Evolutionary conservation across 768 basidiomycete genomes (phyloP), one percentile per base, ranked within the genome.

Genomic region (Pleurotus cornucopiae): DNA sequence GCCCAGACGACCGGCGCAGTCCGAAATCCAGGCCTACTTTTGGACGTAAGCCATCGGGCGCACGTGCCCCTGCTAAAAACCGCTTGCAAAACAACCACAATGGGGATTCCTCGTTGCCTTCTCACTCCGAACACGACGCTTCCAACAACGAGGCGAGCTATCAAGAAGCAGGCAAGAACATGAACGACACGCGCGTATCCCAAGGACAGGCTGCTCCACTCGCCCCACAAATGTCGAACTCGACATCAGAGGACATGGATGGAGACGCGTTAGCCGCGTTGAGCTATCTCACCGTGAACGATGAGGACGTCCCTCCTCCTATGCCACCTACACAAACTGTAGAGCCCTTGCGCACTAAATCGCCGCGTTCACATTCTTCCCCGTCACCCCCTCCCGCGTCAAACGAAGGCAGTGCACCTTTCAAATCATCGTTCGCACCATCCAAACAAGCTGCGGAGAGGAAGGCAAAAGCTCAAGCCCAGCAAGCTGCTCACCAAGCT

Each of bases 361-460:
- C 66, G 67, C 16, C 62, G 56, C 41, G 61, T 45, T 38, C 63
- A 63, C 16, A 34, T 6, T 53, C 51, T 11, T 53, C 51, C n/a
- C 54, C 63, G 30, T 62, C 65, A 11, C 59, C 64, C 25, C 62
- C 60, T 40, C 67, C 67, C 54, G 67, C 52, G 54, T 45, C 55
- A 4, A 47, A 55, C 58, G 55, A 57, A 20, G 44, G 59, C 5
- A 55, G 56, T 20, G 62, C 70, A 1, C 80, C 82, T 54, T 89
- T 80, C 72, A 85, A 84, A 53, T 95, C 94, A 0, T 94, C 95
- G 3, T 98, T 98, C 66, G 90, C 93, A 0, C 87, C 87, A 1
- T 91, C 89, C 14, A 89, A 82, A 64, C 84, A 87, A 60, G 93
- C 93, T 39, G 83, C 84, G 18, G 88, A 98, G 65, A 81, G 96